Conservation (phyloP, 352 stramenopile genomes). For the Lagenidium giganteum region DNA sequence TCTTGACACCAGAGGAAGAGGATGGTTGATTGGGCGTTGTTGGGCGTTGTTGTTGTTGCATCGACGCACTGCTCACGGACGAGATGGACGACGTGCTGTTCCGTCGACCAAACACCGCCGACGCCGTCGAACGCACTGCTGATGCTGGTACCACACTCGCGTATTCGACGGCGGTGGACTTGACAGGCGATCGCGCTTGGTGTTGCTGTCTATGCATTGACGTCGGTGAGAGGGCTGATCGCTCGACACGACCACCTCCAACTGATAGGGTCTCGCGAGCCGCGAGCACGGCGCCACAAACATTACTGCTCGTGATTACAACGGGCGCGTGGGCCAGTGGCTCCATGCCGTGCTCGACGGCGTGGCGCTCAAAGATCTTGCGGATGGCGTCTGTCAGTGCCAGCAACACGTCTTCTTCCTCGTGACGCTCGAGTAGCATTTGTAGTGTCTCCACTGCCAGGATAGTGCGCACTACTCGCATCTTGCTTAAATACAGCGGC, state of each 20-base stretch:
- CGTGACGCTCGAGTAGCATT: constrained; percentile 25
- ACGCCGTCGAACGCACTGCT: too few relatives aligned
- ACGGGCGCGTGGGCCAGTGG: constrained; percentile 6
- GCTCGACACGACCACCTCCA: not conserved
- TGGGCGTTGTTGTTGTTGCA: constrained; percentile 5
- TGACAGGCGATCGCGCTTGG: not conserved
- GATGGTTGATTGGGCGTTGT: not conserved
- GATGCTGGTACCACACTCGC: too few relatives aligned
- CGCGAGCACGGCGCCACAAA: constrained; percentile 26
- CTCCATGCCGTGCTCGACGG: constrained; percentile 6
- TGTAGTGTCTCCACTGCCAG: constrained; percentile 38
- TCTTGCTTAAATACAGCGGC: not conserved
- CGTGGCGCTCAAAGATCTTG: constrained; percentile 16
- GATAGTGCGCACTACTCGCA: constrained; percentile 28
- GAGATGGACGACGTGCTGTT: not conserved
- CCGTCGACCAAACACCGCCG: too few relatives aligned
- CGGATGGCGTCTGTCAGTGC: constrained; percentile 20
- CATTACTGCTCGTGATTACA: constrained; percentile 35
- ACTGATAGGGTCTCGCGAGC: constrained; percentile 18
- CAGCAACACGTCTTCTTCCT: constrained; percentile 17
- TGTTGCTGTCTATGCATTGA: not conserved
- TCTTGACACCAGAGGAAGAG: not conserved
- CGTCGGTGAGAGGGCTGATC: not conserved
- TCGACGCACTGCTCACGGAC: not conserved
- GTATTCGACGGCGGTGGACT: not conserved